Evolutionary conservation across 2,329 filamentous ascomycete species (phyloP), one percentile per base, ranked within the genome.

Genomic region (Xylariaceae sp.): DNA sequence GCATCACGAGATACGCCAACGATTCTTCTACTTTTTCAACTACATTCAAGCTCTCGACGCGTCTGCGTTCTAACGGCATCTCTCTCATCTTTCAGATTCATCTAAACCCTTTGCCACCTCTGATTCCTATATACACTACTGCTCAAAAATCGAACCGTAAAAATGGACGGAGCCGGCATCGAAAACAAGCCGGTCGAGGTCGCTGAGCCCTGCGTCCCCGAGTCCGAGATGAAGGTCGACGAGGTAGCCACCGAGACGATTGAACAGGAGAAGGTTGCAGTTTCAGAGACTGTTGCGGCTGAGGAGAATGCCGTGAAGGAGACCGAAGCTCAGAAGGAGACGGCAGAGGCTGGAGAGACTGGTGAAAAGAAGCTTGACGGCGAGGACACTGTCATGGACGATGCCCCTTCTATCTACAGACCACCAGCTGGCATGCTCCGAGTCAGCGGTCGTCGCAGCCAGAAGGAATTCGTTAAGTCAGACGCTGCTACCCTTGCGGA

Each of bases 401-500:
- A 65, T 64, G 56, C 52, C 10, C 62, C 62, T 1, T 64, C 62
- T 2, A 64, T 64, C 18, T 57, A 59, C 30, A 61, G 63, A 49
- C 65, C 65, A 15, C 68, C 70, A n/a, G 54, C 65, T 58, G 66
- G 66, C 13, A 75, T 80, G 58, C 73, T 80, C 59, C 79, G 65
- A 77, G 76, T 81, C 73, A 57, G 69, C 72, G 53, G 57, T n/a
- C 53, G 57, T n/a, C 53, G 54, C 58, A 71, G 78, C 61, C 71
- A 76, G 39, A 72, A 77, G 65, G 71, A 69, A 65, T 83, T 84
- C 67, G 88, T 88, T 66, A 90, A 89, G 74, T 90, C 87, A 59
- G 87, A 92, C 69, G 82, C 89, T 53, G 85, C 85, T 53, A 74
- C 79, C 41, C 82, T 85, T 64, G 78, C 86, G 56, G 87, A 90